Evolutionary conservation across 176 grass and related monocot species (phyloP).

Genomic region (Urochloa ruziziensis): DNA sequence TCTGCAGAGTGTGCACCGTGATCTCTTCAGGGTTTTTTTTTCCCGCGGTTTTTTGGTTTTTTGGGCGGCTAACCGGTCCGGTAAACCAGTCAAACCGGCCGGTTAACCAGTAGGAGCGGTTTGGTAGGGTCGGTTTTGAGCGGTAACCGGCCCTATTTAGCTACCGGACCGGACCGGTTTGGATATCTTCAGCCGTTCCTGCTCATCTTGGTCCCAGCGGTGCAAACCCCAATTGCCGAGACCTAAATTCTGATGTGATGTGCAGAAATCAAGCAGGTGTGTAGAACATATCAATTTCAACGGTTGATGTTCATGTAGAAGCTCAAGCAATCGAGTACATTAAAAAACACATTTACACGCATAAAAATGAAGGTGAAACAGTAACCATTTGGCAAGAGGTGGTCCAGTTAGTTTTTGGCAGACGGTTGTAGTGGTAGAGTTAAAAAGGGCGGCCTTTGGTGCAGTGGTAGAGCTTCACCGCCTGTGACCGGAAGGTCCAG

Average conservation of each 20-base stretch:
- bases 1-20: neutral
- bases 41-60: no score
- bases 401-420: neutral
- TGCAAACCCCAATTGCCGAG: neutral
- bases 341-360: neutral
- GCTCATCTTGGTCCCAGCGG: neutral
- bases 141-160: no score
- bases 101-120: no score
- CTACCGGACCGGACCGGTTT: no score
- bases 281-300: neutral
- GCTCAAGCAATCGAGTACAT: neutral
- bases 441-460: no score
- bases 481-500: no score
- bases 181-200: neutral
- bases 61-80: no score
- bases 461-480: no score
- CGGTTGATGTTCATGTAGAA: neutral
- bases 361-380: neutral
- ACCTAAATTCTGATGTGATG: constrained; percentile 36
- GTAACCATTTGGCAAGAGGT: neutral
- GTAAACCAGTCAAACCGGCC: no score
- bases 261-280: neutral
- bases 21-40: no score
- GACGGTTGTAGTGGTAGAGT: no score
- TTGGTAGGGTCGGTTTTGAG: no score